These are phyloP conservation scores for Hypholoma sublateritium DNA, from an alignment of 768 basidiomycete genomes.

Conservation along the genomic window DNA sequence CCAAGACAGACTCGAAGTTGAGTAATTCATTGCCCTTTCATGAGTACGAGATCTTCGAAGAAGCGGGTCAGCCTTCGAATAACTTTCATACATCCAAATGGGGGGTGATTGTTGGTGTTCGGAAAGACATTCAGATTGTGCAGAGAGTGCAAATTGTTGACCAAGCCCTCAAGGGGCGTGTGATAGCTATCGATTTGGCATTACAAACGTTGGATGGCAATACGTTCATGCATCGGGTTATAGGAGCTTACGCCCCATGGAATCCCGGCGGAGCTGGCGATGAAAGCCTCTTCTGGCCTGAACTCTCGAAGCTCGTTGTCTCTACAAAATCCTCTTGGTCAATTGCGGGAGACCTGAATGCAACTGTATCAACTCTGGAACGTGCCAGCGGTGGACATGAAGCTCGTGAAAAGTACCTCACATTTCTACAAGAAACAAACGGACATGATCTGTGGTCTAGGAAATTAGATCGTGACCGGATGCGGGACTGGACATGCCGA, in stretches of 20 bases:
- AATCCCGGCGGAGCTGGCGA: conserved; percentile 17
- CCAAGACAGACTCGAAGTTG: conserved; percentile 11
- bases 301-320: conserved; percentile 5
- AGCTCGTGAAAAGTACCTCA: background rate
- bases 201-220: conserved; percentile 12
- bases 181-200: conserved; percentile 18
- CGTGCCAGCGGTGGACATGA: background rate
- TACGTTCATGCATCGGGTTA: conserved; percentile 18
- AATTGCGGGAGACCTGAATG: conserved; percentile 19
- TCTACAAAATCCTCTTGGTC: conserved; percentile 13
- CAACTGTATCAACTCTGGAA: conserved; percentile 6
- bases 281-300: conserved; percentile 13
- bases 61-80: conserved; percentile 7
- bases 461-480: background rate
- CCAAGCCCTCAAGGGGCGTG: conserved; percentile 17
- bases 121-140: conserved; percentile 6
- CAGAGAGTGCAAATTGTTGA: conserved; percentile 1
- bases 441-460: conserved; percentile 5
- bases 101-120: conserved; percentile 16
- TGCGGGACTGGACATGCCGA: conserved; percentile 6
- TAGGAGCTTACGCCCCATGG: conserved; percentile 28
- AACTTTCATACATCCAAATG: conserved; percentile 10
- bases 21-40: background rate
- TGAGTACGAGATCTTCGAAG: conserved; percentile 13
- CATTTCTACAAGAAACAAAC: conserved; percentile 4